phyloP scores from a whole-genome alignment of 768 basidiomycete species.

The Pisolithus tinctorius region DNA sequence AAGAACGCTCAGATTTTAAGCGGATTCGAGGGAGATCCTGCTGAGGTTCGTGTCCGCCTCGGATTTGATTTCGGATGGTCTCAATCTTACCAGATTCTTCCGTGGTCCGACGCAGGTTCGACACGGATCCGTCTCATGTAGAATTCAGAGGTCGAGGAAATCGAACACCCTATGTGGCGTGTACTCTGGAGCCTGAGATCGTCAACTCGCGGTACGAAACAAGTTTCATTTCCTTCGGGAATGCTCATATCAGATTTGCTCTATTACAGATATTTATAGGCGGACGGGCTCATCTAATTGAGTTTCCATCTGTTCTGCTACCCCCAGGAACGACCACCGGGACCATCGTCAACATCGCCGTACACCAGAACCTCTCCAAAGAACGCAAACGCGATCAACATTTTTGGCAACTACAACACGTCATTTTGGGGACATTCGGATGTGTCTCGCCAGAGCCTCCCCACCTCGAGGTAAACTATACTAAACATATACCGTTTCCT shows the following conservation, averaged over 20 bases:
- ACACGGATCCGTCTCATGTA: too few relatives aligned
- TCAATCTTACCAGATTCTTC: too few relatives aligned
- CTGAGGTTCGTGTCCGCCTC: too few relatives aligned
- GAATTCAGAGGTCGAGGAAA: too few relatives aligned
- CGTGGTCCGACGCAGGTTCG: too few relatives aligned
- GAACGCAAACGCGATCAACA: conserved; percentile 76
- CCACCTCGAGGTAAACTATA: conserved; percentile 50
- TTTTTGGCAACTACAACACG: conserved; percentile 80
- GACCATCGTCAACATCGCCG: conserved; percentile 95
- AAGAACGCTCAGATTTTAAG: too few relatives aligned
- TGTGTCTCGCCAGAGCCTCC: conserved; percentile 61
- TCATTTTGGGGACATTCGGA: conserved; percentile 75
- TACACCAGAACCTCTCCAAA: conserved; percentile 79
- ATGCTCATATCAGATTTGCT: background rate
- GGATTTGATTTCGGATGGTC: too few relatives aligned
- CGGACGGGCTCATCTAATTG: conserved; percentile 91
- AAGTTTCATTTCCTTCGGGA: background rate
- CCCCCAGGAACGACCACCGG: conserved; percentile 91
- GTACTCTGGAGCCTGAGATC: too few relatives aligned
- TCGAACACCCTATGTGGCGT: too few relatives aligned
- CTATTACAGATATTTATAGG: conserved; percentile 74
- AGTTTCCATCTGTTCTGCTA: conserved; percentile 92
- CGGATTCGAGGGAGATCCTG: too few relatives aligned
- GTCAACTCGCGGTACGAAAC: conserved; percentile 47
- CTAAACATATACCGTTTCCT: too few relatives aligned